Evolutionary conservation across 495 filamentous ascomycete species (phyloP).

Genomic region (Hypomontagnella monticulosa): DNA sequence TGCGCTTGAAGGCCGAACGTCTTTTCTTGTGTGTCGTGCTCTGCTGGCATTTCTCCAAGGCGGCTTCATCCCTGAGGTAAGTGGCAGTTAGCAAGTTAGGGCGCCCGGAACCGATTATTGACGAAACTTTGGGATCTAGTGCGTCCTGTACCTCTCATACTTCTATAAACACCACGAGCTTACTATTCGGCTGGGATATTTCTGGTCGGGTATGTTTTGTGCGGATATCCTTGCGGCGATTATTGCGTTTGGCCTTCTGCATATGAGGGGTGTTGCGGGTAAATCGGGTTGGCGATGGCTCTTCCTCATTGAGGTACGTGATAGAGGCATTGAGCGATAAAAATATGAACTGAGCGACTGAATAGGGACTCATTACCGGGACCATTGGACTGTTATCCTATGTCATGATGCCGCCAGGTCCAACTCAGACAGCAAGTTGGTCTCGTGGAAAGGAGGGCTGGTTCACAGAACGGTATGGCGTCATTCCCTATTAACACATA

Average conservation of each 20-base stretch:
- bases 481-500: background rate
- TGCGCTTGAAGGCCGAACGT: constrained; percentile 65
- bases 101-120: background rate
- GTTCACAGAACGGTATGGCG: constrained; percentile 66
- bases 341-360: background rate
- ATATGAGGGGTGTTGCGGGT: constrained; percentile 67
- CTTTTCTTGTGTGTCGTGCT: constrained; percentile 71
- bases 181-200: constrained; percentile 58
- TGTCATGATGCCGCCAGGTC: constrained; percentile 75
- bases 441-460: constrained; percentile 72
- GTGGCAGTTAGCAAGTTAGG: background rate
- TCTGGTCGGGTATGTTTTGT: constrained; percentile 73
- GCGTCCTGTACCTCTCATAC: constrained; percentile 75
- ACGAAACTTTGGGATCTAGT: constrained; percentile 14
- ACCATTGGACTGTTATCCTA: constrained; percentile 71
- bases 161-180: constrained; percentile 79
- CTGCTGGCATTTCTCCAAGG: constrained; percentile 80
- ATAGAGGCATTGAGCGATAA: background rate
- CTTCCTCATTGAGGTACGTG: constrained; percentile 62
- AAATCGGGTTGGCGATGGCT: constrained; percentile 78
- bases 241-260: constrained; percentile 76
- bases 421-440: constrained; percentile 73
- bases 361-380: constrained; percentile 64
- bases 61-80: constrained; percentile 67
- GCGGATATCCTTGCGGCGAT: constrained; percentile 75